Evolutionary conservation across 495 filamentous ascomycete genomes (phyloP), one percentile per base, ranked within the genome.

Genomic region (Beverwykella pulmonaria): DNA sequence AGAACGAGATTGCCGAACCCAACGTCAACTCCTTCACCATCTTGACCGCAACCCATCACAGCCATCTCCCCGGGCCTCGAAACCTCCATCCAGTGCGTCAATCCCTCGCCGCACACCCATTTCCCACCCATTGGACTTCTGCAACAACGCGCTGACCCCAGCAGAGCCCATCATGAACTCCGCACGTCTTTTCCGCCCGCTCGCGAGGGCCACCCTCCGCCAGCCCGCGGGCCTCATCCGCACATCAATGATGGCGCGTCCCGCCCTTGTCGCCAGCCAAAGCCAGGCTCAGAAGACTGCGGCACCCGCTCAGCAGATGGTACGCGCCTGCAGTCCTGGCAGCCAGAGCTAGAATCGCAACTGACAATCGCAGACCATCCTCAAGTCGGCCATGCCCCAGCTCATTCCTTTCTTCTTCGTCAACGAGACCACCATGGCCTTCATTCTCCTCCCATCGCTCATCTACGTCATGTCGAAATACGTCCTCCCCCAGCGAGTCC

Each of bases 331-430:
- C 41, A 20, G 22, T 36, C 27, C 19, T 12, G 26, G 6, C 23
- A 36, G n/a, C 36, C 9, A 22, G 9, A n/a, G 39, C 39, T 10
- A 44, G 39, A 44, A 22, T 36, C 23, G 20, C 9, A 20, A 27
- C 53, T 68, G 53, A 68, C 53, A 49, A 30, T 9, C 1, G 1
- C 60, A 75, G 75, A 63, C 53, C 17, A 58, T 71, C 17, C 63
- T 75, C 66, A 62, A 68, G 53, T 73, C 75, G 26, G 75, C 71
- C 48, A 76, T 76, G 75, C 75, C 75, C n/a, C 75, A 76, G 60
- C 73, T 76, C 44, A 58, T 76, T 55, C 75, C 75, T 48, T 76
- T 76, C 69, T 76, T 72, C 75, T 75, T 76, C 68, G 68, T 76
- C 61, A 76, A 76, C 71, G 75, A 76, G 71, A 71, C 67, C 50